phyloP scores from a whole-genome alignment of 1,139 yeast genomes.

The Yamadazyma taylorii region DNA sequence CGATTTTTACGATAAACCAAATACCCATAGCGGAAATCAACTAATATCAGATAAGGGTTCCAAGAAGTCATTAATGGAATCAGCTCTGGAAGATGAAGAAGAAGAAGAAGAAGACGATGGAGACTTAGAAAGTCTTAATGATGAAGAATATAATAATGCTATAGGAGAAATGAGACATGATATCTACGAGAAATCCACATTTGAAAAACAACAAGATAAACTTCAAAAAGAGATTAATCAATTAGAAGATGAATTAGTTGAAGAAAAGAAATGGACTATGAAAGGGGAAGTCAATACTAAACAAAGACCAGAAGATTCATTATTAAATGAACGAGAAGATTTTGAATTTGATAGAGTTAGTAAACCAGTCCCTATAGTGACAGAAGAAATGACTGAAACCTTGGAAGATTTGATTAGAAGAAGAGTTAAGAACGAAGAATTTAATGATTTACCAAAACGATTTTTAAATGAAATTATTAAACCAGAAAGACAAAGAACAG shows the following conservation, averaged over 20 bases:
- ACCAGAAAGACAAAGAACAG: slow-evolving; percentile 49
- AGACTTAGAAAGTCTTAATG: slow-evolving; percentile 36
- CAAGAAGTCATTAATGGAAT: slow-evolving; percentile 18
- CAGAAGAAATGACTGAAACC: slow-evolving; percentile 81
- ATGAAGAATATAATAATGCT: slow-evolving; percentile 54
- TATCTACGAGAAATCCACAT: slow-evolving; percentile 67
- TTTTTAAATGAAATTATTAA: slow-evolving; percentile 61
- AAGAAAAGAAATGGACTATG: slow-evolving; percentile 91
- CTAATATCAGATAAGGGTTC: slow-evolving; percentile 14
- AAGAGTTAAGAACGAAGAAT: slow-evolving; percentile 71
- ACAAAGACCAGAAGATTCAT: slow-evolving; percentile 82
- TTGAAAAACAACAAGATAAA: slow-evolving; percentile 78
- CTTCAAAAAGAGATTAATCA: slow-evolving; percentile 74
- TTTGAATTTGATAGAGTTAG: slow-evolving; percentile 48
- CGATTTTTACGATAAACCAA: slow-evolving; percentile 69
- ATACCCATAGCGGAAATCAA: neutral
- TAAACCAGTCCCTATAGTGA: slow-evolving; percentile 80
- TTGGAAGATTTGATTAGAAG: slow-evolving; percentile 86
- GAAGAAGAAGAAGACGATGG: slow-evolving; percentile 26
- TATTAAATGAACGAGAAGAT: slow-evolving; percentile 46
- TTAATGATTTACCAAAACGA: slow-evolving; percentile 83
- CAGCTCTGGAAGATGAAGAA: slow-evolving; percentile 22
- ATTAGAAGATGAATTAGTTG: slow-evolving; percentile 83
- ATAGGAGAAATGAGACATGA: slow-evolving; percentile 59
- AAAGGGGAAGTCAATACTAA: slow-evolving; percentile 86